phyloP scores from a whole-genome alignment of 108 stramenopile genomes.

The Aureococcus anophagefferens region DNA sequence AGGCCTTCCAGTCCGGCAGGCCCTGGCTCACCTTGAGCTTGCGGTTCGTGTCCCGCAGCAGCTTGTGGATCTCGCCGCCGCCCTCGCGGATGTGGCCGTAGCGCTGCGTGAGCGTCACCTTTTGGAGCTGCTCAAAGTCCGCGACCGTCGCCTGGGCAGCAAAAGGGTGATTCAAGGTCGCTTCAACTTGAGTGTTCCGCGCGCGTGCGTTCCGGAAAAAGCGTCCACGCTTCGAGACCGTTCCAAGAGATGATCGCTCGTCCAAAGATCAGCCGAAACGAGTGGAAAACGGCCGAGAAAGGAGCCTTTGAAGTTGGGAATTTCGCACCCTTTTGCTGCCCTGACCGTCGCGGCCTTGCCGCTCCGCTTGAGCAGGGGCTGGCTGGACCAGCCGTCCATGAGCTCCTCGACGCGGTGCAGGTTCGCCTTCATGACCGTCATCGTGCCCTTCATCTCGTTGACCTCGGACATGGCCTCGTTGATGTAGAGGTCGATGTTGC shows the following conservation, averaged over 20 bases:
- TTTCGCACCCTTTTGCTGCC: too few species aligned
- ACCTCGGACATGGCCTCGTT: conserved; percentile 28
- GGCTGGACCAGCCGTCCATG: conserved; percentile 21
- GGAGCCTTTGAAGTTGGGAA: too few species aligned
- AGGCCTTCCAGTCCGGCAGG: conserved; percentile 43
- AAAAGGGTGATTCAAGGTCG: too few species aligned
- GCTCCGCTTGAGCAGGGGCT: conserved; percentile 36
- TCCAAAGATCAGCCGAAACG: too few species aligned
- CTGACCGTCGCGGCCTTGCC: conserved; percentile 30
- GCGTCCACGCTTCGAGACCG: too few species aligned
- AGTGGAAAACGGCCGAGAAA: too few species aligned
- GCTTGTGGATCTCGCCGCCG: conserved; percentile 27
- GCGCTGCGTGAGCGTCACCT: conserved; percentile 13
- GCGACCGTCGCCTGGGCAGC: too few species aligned
- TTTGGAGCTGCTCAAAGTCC: conserved; percentile 36
- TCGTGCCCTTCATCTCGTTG: conserved; percentile 25
- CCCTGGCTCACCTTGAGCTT: conserved; percentile 39
- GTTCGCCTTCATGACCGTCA: conserved; percentile 37
- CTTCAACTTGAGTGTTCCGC: too few species aligned
- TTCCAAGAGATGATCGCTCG: too few species aligned
- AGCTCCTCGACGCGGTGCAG: conserved; percentile 31
- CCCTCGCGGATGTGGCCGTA: conserved; percentile 5
- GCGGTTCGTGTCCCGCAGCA: conserved; percentile 30
- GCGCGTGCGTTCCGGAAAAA: too few species aligned
- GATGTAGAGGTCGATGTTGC: conserved; percentile 23